Percentiles rank a stretch among this genome's conserved stretches.
These are phyloP conservation scores for Nitzschia putrida DNA, from an alignment of 108 stramenopile species.

Conservation along the genomic window DNA sequence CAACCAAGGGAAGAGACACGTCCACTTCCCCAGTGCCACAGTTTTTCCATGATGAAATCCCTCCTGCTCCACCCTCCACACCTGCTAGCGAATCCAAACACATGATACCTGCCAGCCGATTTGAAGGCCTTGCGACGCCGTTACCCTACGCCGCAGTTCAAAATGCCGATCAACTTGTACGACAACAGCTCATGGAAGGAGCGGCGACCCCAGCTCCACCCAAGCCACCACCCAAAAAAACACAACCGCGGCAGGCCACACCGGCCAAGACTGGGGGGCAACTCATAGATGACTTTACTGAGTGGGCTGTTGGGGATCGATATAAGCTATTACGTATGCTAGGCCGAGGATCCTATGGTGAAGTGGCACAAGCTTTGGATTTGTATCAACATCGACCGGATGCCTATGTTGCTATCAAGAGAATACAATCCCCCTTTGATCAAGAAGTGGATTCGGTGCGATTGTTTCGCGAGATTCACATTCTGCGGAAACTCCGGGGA, in stretches of 20 bases:
- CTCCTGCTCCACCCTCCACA: constrained; percentile 61
- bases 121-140: constrained; percentile 30
- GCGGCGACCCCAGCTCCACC: constrained; percentile 49
- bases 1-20: constrained; percentile 6
- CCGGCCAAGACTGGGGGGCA: neutral
- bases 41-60: constrained; percentile 32
- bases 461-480: constrained; percentile 92
- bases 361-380: constrained; percentile 95
- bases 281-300: constrained; percentile 68
- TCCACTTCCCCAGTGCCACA: constrained; percentile 22
- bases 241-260: constrained; percentile 1
- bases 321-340: constrained; percentile 85
- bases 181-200: constrained; percentile 40
- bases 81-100: constrained; percentile 32
- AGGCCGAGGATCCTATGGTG: constrained; percentile 95
- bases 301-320: constrained; percentile 91
- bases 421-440: constrained; percentile 92
- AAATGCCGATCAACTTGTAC: constrained; percentile 41
- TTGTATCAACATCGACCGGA: constrained; percentile 38
- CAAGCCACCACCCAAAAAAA: neutral
- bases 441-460: constrained; percentile 90
- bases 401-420: constrained; percentile 92
- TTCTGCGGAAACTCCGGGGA: constrained; percentile 82
- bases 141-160: constrained; percentile 37
- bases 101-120: constrained; percentile 1